These are phyloP conservation scores for Candolleomyces efflorescens DNA, from an alignment of 768 basidiomycete species.

Conservation along the genomic window DNA sequence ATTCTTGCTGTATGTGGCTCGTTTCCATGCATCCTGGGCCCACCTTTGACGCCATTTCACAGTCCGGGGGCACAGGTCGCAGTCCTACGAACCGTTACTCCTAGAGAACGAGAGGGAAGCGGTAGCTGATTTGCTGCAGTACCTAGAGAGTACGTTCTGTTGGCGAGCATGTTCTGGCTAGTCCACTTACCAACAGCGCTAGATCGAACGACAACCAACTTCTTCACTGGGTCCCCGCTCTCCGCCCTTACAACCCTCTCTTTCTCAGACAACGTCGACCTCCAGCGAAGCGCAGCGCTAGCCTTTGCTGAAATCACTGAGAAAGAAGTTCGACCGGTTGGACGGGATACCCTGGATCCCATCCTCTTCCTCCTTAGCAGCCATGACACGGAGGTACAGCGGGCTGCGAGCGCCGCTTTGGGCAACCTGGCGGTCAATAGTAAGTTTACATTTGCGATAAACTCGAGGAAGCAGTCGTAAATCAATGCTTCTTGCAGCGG, in stretches of 20 bases:
- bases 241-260: constrained; percentile 93
- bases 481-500: constrained; percentile 50
- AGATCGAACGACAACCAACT: constrained; percentile 99
- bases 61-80: constrained; percentile 82
- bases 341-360: constrained; percentile 95
- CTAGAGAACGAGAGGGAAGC: constrained; percentile 96
- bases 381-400: constrained; percentile 98
- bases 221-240: constrained; percentile 92
- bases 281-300: constrained; percentile 95
- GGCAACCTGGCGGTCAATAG: constrained; percentile 98
- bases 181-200: constrained; percentile 5
- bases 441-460: constrained; percentile 37
- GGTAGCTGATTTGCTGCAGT: constrained; percentile 95
- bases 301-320: constrained; percentile 99
- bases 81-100: constrained; percentile 82
- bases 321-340: constrained; percentile 97
- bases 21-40: background rate
- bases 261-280: constrained; percentile 98
- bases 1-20: constrained; percentile 65
- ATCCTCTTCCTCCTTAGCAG: constrained; percentile 95
- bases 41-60: constrained; percentile 16
- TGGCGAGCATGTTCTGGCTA: background rate
- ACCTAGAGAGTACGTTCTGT: constrained; percentile 82
- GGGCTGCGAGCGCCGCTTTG: constrained; percentile 94
- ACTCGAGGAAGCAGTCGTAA: background rate